Percentiles rank a stretch among this genome's conserved stretches.
Conservation (phyloP, 805 yeast genomes). For the Yarrowia yakushimensis region DNA sequence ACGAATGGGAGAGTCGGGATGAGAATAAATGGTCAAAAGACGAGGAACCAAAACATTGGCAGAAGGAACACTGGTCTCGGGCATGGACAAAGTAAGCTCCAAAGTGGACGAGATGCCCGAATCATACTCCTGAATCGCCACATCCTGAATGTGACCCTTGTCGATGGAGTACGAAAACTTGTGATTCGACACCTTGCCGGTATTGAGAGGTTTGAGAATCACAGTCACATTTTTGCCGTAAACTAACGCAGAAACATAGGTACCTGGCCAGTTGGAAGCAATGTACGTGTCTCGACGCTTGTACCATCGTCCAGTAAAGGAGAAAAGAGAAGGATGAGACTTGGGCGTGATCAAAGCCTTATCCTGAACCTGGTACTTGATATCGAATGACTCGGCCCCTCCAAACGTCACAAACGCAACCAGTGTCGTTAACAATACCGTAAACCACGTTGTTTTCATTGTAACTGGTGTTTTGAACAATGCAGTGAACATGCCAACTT, state of each 20-base stretch:
- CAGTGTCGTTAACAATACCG: not conserved
- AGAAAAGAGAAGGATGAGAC: constrained; percentile 22
- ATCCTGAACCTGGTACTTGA: not conserved
- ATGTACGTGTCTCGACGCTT: constrained; percentile 17
- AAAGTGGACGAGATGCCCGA: not conserved
- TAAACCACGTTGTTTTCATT: not conserved
- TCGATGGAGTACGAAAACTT: constrained; percentile 4
- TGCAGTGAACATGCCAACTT: no score
- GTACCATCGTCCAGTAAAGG: constrained; percentile 26
- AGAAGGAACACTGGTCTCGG: not conserved
- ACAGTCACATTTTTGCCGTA: constrained; percentile 21
- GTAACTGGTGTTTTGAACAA: not conserved
- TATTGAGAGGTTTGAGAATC: constrained; percentile 3
- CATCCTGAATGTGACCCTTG: constrained; percentile 1
- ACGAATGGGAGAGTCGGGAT: constrained; percentile 5
- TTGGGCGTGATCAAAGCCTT: constrained; percentile 23
- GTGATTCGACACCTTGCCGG: constrained; percentile 7
- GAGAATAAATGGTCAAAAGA: constrained; percentile 12
- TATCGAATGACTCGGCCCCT: not conserved
- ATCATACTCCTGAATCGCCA: constrained; percentile 8
- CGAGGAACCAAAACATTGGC: not conserved
- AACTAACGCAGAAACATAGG: constrained; percentile 7
- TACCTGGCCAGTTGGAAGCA: constrained; percentile 26
- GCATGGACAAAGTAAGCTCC: not conserved
- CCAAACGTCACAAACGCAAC: not conserved